Conservation (phyloP, 371 early-diverging fungal genomes). For the Mucor irregularis region DNA sequence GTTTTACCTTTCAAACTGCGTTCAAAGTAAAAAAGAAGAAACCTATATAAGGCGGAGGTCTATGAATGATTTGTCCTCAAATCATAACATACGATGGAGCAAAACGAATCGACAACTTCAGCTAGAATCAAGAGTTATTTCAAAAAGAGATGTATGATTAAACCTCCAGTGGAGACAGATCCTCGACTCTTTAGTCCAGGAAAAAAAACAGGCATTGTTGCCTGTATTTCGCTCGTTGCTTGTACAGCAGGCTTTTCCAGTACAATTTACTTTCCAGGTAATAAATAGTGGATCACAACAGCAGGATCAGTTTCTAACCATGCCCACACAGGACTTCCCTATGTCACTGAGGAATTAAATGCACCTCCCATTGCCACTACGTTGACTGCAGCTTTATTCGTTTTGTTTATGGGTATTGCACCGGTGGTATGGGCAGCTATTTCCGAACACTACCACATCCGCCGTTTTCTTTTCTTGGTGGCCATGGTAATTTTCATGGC, state of each 20-base stretch:
- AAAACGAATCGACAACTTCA: too few species aligned
- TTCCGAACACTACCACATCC: constrained; percentile 57
- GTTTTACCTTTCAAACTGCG: too few species aligned
- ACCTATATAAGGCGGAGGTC: too few species aligned
- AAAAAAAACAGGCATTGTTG: constrained; percentile 5
- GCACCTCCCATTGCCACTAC: constrained; percentile 48
- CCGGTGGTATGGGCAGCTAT: constrained; percentile 64
- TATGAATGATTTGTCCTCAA: too few species aligned
- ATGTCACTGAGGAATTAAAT: constrained; percentile 44
- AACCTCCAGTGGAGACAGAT: constrained; percentile 14
- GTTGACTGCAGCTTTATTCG: constrained; percentile 53
- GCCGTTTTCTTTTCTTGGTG: constrained; percentile 40
- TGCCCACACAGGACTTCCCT: constrained; percentile 41
- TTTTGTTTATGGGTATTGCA: constrained; percentile 56
- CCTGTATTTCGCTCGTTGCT: constrained; percentile 3
- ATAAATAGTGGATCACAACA: background rate
- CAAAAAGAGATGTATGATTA: background rate
- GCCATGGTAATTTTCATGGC: constrained; percentile 57
- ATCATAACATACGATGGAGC: too few species aligned
- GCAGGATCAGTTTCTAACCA: background rate
- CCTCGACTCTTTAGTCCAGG: constrained; percentile 2
- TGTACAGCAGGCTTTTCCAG: constrained; percentile 17
- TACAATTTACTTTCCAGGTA: constrained; percentile 27
- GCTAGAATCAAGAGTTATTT: constrained; percentile 1
- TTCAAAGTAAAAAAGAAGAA: too few species aligned